Evolutionary conservation across 2,329 filamentous ascomycete genomes (phyloP), one percentile per base, ranked within the genome.

Genomic region (Dendrostoma leiphaemia): DNA sequence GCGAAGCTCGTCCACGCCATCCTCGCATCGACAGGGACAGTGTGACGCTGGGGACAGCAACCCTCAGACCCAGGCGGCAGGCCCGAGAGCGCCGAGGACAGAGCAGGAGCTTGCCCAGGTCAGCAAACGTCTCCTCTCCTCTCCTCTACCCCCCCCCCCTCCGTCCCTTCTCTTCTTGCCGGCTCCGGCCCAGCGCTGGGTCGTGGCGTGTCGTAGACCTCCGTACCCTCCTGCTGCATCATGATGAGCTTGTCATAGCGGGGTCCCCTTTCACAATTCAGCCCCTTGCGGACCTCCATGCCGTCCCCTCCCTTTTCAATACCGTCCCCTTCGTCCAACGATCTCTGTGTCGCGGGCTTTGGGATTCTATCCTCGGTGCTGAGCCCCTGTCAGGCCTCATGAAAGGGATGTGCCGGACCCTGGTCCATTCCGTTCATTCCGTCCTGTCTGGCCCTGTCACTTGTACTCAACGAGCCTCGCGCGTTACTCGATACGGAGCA

Each of bases 101-200:
- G 48, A 55, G 10, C 56, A 55, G 23, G 56, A 58, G 32, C 45
- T 58, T 23, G 48, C 48, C 26, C 56, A 58, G 56, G 56, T 58
- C 41, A 40, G 37, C 34, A 51, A 29, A 29, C 17, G n/a, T 12
- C 3, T 21, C 28, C 26, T 32, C 34, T 26, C 19, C 7, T 29
- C 26, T 41, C 4, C n/a, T 37, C 23, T 6, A 6, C 5, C 43
- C 5, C 17, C 8, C n/a, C n/a, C 24, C 6, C 31, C 13, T 32
- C 26, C 2, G 44, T 13, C 31, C 31, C 9, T n/a, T 10, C 32
- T 24, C 19, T 12, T 12, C 8, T 12, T 15, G 12, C 12, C 28
- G 17, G 28, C 7, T n/a, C 29, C 41, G 17, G 44, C 23, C 17
- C 10, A 5, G 23, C 26, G 23, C 21, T 15, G 13, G 15, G 38